Percentiles rank a stretch among this genome's conserved stretches.
phyloP scores from a whole-genome alignment of 2,329 filamentous ascomycete species.

The Claviceps maximensis region DNA sequence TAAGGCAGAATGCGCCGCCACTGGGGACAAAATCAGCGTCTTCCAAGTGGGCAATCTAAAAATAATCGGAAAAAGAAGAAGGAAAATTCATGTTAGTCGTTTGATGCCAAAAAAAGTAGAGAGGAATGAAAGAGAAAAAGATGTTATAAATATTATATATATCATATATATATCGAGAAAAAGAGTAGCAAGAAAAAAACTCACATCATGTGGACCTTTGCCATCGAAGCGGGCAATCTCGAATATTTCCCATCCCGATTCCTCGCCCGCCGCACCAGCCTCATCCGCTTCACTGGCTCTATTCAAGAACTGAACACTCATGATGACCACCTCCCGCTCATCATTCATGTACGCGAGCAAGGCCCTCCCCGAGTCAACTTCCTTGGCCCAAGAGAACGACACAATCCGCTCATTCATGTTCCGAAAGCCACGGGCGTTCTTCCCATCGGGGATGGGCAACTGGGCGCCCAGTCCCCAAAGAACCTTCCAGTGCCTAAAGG shows the following conservation, averaged over 20 bases:
- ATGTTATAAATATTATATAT: not conserved
- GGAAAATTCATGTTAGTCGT: not conserved
- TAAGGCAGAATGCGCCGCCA: slow-evolving; percentile 36
- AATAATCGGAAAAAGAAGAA: too few species aligned
- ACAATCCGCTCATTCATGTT: slow-evolving; percentile 32
- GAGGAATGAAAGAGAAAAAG: not conserved
- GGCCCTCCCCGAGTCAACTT: slow-evolving; percentile 26
- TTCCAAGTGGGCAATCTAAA: slow-evolving; percentile 16
- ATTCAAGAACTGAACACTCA: slow-evolving; percentile 31
- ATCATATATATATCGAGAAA: not conserved
- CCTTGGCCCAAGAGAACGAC: slow-evolving; percentile 40
- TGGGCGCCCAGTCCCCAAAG: slow-evolving; percentile 44
- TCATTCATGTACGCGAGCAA: slow-evolving; percentile 41
- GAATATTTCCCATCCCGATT: slow-evolving; percentile 33
- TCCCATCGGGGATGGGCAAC: slow-evolving; percentile 32
- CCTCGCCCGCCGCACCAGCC: slow-evolving; percentile 15
- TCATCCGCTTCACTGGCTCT: slow-evolving; percentile 10
- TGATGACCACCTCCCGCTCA: slow-evolving; percentile 33
- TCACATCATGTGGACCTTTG: slow-evolving; percentile 28
- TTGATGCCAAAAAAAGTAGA: not conserved
- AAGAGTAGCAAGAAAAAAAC: not conserved
- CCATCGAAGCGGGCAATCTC: slow-evolving; percentile 37
- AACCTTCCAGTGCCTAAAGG: slow-evolving; percentile 37
- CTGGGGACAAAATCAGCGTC: slow-evolving; percentile 37
- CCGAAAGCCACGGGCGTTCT: slow-evolving; percentile 15